These are phyloP conservation scores for Colletotrichum plurivorum DNA, from an alignment of 2,329 filamentous ascomycete genomes.

Conservation along the genomic window DNA sequence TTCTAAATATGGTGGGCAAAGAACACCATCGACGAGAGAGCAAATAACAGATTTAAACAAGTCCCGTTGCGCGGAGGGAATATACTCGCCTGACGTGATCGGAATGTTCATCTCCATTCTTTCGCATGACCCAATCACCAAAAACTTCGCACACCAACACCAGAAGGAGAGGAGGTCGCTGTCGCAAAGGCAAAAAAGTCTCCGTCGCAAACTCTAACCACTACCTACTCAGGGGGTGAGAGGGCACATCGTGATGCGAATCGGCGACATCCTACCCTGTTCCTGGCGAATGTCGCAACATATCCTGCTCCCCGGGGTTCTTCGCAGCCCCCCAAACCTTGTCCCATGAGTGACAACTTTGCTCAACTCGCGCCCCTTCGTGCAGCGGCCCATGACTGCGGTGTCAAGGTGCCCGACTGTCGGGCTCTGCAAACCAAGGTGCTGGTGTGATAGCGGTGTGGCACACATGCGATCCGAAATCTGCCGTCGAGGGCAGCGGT, in stretches of 20 bases:
- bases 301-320: background rate
- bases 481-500: background rate
- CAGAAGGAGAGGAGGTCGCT: background rate
- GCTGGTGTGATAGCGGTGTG: too few species aligned
- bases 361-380: conserved; percentile 11
- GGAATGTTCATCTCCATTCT: conserved; percentile 14
- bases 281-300: background rate
- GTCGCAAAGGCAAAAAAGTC: background rate
- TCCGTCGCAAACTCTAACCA: background rate
- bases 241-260: background rate
- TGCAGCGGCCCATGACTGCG: conserved; percentile 14
- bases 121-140: background rate
- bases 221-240: background rate
- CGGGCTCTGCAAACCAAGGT: background rate
- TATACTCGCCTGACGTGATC: background rate
- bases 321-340: background rate
- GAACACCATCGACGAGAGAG: too few species aligned
- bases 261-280: background rate
- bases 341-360: background rate
- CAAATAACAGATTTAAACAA: background rate
- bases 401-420: conserved; percentile 2
- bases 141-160: conserved; percentile 1
- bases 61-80: background rate
- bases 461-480: background rate
- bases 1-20: too few species aligned